Base-by-base conservation (phyloP, 225 moss, liverwort and hornwort species). In the Ulota crispa region DNA sequence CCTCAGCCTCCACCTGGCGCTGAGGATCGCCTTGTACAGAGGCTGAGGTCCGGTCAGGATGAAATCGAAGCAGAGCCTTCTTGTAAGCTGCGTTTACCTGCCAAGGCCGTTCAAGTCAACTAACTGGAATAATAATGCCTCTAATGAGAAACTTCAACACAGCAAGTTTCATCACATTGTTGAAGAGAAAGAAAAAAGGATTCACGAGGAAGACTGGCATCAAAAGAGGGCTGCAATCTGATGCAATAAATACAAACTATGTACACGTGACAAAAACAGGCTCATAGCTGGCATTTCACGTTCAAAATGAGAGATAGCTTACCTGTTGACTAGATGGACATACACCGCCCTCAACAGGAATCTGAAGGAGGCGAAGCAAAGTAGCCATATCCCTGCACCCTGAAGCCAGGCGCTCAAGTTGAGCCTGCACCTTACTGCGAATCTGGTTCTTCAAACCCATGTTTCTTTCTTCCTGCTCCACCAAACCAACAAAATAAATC, bases 51-150 rank as follows among this genome's bases (percentile, higher is more conserved):
- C 98, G 93, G 84, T 98, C 98, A 60, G 98, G 98, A 85, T 98
- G 98, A 54, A 89, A 98, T 68, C 92, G 92, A 59, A 95, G 88
- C 30, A 98, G 90, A 26, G 98, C 98, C 64, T 92, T 93, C 85
- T 94, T 98, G 80, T 94, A 95, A 9, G 98, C 95, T 61, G 90
- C 93, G 84, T 90, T 94, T 18, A 98, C 98, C 97, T 98, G 90
- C 64, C 64, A 78, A 77, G 30, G 70, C 15, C 63, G 36, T 54
- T 67, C 57, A 36, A 57, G 28, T 42, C 57, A 13, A 68, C 30
- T 42, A 68, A 20, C 60, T 61, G 62, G 7, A 70, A 45, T 18
- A 43, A 60, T 45, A 23, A 60, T 65, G 28, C 53, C 41, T 77
- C 64, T 9, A 21, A 36, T 27, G 39, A 87, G 69, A 64, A 80